Evolutionary conservation across 495 filamentous ascomycete species (phyloP).

Genomic region (Terfezia boudieri): DNA sequence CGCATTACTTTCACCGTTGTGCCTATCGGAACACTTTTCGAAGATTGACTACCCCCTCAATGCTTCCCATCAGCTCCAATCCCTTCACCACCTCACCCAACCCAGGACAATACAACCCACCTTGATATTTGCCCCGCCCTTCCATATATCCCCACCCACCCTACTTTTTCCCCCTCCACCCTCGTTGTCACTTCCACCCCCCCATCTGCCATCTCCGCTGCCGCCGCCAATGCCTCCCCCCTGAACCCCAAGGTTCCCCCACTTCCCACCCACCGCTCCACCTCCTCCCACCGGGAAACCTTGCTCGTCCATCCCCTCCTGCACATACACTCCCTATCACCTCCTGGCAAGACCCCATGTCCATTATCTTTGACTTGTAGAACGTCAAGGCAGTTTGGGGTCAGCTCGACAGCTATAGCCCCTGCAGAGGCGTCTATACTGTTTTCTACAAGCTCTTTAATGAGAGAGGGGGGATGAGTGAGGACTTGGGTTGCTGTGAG

Average conservation of each 20-base stretch:
- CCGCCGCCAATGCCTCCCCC: constrained; percentile 66
- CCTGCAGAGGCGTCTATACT: constrained; percentile 63
- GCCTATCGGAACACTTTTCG: constrained; percentile 36
- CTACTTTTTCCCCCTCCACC: constrained; percentile 46
- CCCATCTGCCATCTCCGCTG: constrained; percentile 38
- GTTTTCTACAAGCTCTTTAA: constrained; percentile 90
- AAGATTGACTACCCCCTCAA: constrained; percentile 19
- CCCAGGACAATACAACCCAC: constrained; percentile 9
- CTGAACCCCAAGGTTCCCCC: constrained; percentile 63
- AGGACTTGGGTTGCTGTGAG: constrained; percentile 56
- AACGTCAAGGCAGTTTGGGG: constrained; percentile 52
- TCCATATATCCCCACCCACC: constrained; percentile 28
- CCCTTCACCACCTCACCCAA: not conserved
- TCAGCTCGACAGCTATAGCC: constrained; percentile 48
- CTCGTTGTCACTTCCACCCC: constrained; percentile 46
- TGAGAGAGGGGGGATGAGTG: constrained; percentile 44
- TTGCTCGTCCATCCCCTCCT: constrained; percentile 68
- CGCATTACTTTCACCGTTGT: constrained; percentile 49
- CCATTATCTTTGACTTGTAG: constrained; percentile 87
- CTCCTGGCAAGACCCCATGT: constrained; percentile 41
- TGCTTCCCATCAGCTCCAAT: not conserved
- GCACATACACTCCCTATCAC: constrained; percentile 47
- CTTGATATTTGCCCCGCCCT: constrained; percentile 28
- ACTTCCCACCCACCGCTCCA: constrained; percentile 31
- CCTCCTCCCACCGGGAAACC: constrained; percentile 46